Base-by-base conservation (phyloP, 768 basidiomycete genomes). In the Termitomyces sp. region DNA sequence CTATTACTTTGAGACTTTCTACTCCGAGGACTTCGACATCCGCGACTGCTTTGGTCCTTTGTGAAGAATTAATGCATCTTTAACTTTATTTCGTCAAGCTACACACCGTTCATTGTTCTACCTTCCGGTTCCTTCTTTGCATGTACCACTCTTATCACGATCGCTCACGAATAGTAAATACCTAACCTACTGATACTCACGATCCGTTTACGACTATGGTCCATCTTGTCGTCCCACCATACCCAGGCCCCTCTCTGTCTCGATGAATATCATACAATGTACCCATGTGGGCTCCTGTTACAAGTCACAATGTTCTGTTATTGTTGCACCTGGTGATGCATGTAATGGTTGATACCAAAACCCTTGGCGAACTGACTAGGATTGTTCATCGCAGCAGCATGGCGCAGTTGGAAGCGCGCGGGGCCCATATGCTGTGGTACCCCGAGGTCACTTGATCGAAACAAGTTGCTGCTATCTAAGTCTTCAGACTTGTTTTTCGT, bases 361-460 rank as follows among this genome's bases (percentile, higher is more conserved):
- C n/a, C n/a, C n/a, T n/a, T n/a, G n/a, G n/a, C n/a, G n/a, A n/a
- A n/a, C n/a, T n/a, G n/a, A n/a, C n/a, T n/a, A n/a, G n/a, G n/a
- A n/a, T n/a, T n/a, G n/a, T n/a, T n/a, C n/a, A n/a, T n/a, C n/a
- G n/a, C 32, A 54, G 53, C 53, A 54, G 46, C 47, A 54, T 54
- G 47, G 47, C 53, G 53, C 40, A 54, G 53, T 29, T 54, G 53
- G 53, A 54, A 54, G 53, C 53, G 47, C 53, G 47, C 53, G 36
- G 53, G 46, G 53, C 53, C 53, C 53, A 54, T 54, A 54, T 23
- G 2, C 1, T 7, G 13, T 7, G 50, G 3, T 16, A 49, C 53
- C 53, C 53, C 36, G 53, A 54, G 53, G 53, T 54, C 53, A 54
- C 47, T 54, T 43, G 53, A 49, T 54, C 53, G 53, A 54, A 54